Conservation (phyloP, 1,284 basidiomycete genomes). For the Sporisorium reilianum region DNA sequence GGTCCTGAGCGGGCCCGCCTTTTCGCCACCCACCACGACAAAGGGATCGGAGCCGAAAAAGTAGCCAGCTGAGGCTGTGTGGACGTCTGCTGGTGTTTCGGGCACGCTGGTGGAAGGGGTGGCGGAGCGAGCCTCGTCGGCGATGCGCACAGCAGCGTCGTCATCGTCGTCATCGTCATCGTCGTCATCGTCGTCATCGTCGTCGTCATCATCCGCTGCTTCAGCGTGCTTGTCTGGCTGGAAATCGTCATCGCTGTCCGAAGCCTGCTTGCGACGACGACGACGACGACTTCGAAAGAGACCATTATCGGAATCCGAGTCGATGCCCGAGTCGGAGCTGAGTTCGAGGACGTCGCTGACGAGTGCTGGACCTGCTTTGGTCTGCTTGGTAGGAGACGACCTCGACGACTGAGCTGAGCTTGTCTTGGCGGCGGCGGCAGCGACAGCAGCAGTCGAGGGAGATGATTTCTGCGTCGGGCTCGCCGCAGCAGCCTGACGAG, state of each 20-base stretch:
- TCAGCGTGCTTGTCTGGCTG: constrained; percentile 23
- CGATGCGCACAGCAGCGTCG: constrained; percentile 1
- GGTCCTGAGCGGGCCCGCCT: constrained; percentile 6
- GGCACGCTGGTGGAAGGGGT: constrained; percentile 29
- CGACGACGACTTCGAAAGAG: constrained; percentile 23
- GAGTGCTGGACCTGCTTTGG: not conserved
- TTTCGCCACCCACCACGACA: constrained; percentile 20
- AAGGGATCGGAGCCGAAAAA: constrained; percentile 37
- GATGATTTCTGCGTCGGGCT: constrained; percentile 11
- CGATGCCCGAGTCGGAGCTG: constrained; percentile 15
- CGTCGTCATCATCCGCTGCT: constrained; percentile 19
- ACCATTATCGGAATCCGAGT: constrained; percentile 19
- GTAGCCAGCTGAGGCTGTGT: constrained; percentile 17
- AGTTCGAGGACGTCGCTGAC: constrained; percentile 6
- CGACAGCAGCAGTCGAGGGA: constrained; percentile 14
- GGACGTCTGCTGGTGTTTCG: constrained; percentile 35
- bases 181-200: constrained; percentile 13
- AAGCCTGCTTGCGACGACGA: constrained; percentile 10
- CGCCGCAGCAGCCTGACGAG: constrained; percentile 11
- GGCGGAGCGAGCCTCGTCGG: constrained; percentile 4
- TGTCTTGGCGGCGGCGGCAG: constrained; percentile 3
- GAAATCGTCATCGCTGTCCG: constrained; percentile 38
- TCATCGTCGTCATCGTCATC: constrained; percentile 9
- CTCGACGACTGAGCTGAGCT: not conserved
- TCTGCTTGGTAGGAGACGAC: constrained; percentile 11